Evolutionary conservation across 2,329 filamentous ascomycete species (phyloP), one percentile per base, ranked within the genome.

Genomic region (Paraconiothyrium brasiliense): DNA sequence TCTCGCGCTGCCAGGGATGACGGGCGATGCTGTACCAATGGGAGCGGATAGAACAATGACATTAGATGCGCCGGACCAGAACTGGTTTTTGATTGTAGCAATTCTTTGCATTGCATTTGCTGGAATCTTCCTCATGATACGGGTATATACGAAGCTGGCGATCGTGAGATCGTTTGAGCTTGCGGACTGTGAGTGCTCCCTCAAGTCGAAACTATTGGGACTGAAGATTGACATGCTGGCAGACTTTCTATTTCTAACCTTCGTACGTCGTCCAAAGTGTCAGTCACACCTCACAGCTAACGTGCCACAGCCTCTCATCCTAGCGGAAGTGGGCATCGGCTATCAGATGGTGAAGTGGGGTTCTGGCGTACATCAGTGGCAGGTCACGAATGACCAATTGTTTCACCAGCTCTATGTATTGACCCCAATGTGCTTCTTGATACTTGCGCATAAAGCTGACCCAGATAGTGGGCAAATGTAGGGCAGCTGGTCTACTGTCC

Each of bases 301-400:
- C 6, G n/a, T 4, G 2, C 11, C 37, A 24, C 13, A 71, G 70
- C 67, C 68, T 16, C 55, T 74, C 39, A 70, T 74, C 13, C 51
- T 73, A 22, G 54, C 56, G 20, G 67, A 71, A 51, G 58, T 72
- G 14, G 66, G 52, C 6, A 59, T 73, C 51, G 71, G 71, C 24
- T 71, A 70, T 24, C 59, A 65, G 22, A 72, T 71, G 67, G 67
- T 71, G 2, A 68, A 68, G 41, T 72, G 65, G 65, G 72, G 72
- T n/a, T 66, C 70, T 30, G 72, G 72, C 10, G 71, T 73, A 4
- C 72, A 74, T 62, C 71, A 73, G 55, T 74, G 72, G 72, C 70
- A 74, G 60, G 49, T 74, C 10, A 70, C 70, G 13, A 48, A 70
- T 30, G 64, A 60, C 10, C 65, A 73, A 43, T 58, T 73, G 9